These are phyloP conservation scores for Castanopsis chinensis DNA, from an alignment of 306 rosid genomes.

Conservation along the genomic window DNA sequence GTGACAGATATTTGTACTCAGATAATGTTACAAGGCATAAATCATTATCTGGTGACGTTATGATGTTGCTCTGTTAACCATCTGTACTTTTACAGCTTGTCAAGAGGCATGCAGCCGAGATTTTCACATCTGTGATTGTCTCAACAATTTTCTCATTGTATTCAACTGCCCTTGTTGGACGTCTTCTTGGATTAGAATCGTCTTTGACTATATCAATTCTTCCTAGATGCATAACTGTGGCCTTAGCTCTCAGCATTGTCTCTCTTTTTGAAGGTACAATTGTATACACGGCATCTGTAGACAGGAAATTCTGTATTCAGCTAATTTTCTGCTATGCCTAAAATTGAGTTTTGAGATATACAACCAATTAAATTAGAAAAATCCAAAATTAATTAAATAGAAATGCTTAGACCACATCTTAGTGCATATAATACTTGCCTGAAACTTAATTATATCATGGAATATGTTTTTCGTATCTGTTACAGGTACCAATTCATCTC, in stretches of 20 bases:
- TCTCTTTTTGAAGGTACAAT: constrained; percentile 85
- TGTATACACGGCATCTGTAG: background rate
- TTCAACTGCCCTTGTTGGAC: constrained; percentile 92
- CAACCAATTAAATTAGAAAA: background rate
- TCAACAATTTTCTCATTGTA: constrained; percentile 84
- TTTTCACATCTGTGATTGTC: constrained; percentile 83
- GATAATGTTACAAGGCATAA: background rate
- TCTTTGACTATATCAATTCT: constrained; percentile 83
- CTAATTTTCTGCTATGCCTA: constrained; percentile 1
- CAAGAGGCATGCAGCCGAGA: constrained; percentile 95
- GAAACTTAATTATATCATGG: constrained; percentile 5
- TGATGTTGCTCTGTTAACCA: background rate
- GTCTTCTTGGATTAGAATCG: constrained; percentile 78
- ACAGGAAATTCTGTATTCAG: background rate
- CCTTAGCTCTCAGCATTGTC: constrained; percentile 93
- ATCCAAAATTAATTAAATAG: background rate
- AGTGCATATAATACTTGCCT: background rate
- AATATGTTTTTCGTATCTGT: constrained; percentile 12
- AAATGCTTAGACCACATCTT: background rate
- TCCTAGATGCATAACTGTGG: constrained; percentile 92
- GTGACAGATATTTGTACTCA: background rate
- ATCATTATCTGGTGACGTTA: background rate
- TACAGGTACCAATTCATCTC: constrained; percentile 84
- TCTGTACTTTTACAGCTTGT: constrained; percentile 65
- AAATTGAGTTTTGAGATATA: background rate